Evolutionary conservation across 345 rosid genomes (phyloP).

Genomic region (Hirschfeldia incana): DNA sequence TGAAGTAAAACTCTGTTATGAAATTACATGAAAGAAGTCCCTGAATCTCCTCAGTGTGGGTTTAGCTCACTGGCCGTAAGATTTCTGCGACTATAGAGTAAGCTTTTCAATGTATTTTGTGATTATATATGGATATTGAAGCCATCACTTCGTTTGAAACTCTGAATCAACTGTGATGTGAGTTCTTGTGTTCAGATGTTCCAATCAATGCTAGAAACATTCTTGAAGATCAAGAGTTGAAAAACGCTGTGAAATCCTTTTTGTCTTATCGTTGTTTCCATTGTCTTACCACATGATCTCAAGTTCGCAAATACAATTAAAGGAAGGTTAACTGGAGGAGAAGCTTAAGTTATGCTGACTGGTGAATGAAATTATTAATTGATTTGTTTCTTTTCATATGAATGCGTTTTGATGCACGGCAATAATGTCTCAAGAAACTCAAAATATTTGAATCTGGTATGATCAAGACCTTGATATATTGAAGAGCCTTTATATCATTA

Average conservation of each 20-base stretch:
- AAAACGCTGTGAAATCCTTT: conserved; percentile 72
- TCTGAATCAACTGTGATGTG: background rate
- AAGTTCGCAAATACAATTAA: conserved; percentile 3
- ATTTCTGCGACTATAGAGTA: conserved; percentile 72
- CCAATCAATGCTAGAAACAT: conserved; percentile 87
- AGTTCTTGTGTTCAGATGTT: conserved; percentile 50
- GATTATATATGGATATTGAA: background rate
- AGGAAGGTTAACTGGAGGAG: conserved; percentile 85
- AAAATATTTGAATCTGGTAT: background rate
- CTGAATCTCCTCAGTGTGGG: conserved; percentile 90
- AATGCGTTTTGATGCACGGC: conserved; percentile 12
- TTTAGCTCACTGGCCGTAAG: conserved; percentile 90
- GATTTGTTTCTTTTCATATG: background rate
- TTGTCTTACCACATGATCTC: background rate
- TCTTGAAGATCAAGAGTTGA: conserved; percentile 81
- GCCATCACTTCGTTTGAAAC: conserved; percentile 26
- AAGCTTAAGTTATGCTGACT: conserved; percentile 48
- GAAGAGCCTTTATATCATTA: conserved; percentile 7
- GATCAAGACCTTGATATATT: conserved; percentile 14
- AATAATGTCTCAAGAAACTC: conserved; percentile 23
- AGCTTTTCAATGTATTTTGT: conserved; percentile 33
- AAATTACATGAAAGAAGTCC: conserved; percentile 91
- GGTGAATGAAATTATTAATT: conserved; percentile 5
- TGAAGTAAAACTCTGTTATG: conserved; percentile 82
- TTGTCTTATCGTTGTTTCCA: background rate